Evolutionary conservation across 352 stramenopile species (phyloP), one percentile per base, ranked within the genome.

Genomic region (Phytophthora colocasiae): DNA sequence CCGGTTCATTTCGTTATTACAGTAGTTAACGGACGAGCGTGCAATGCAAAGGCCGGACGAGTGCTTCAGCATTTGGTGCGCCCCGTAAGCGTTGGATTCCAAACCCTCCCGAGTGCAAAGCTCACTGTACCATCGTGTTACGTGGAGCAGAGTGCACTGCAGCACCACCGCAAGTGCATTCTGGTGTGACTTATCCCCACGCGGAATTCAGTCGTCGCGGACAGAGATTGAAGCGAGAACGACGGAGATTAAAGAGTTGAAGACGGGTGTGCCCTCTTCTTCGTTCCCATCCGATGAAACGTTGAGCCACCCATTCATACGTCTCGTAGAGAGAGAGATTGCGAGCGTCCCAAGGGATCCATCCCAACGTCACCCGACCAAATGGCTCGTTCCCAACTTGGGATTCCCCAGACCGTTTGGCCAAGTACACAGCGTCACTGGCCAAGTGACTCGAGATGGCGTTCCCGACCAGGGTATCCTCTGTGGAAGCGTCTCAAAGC

Each of bases 201-300:
- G 22, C 40, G 40, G 31, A 60, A 54, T 66, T 60, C 40, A 34
- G 14, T 55, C 49, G 46, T 58, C 38, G 38, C 8, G 15, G 19
- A 7, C 10, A 29, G 19, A 14, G 11, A 36, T 43, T 12, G 27
- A 19, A 31, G 31, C 15, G 26, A 45, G 39, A 6, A 29, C 10
- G 6, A 26, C 22, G 15, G 32, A 36, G 6, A 1, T 29, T 49
- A 45, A 58, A 19, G 45, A 44, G 38, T 66, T 66, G 48, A 60
- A 66, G 58, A 36, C 19, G 32, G 8, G 22, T 14, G 4, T 9
- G n/a, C 59, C 40, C 53, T 54, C 46, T 60, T 70, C 55, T 70
- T 32, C 62, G 46, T 65, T 48, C 62, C 62, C 62, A 70, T 70
- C 62, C 54, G 17, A 60, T 54, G 32, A 19, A 31, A 49, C 22